Base-by-base conservation (phyloP, 805 yeast species). In the Vanderwaltozyma yarrowii region DNA sequence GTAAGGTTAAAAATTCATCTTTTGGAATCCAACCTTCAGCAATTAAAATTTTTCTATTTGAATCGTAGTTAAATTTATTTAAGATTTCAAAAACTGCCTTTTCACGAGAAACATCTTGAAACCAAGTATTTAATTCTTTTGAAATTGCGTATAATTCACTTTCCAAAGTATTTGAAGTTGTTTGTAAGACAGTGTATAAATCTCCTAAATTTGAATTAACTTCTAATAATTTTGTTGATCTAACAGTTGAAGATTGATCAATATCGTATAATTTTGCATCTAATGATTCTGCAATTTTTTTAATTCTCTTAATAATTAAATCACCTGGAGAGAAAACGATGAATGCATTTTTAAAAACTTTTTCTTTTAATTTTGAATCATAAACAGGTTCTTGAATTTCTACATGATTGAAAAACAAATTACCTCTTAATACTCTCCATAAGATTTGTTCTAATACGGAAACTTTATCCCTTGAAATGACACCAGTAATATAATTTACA, bases 21-120 rank as follows among this genome's bases (percentile, higher is more conserved):
- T 62, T 62, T 26, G 87, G 87, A 27, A 74, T 72, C 94, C 83
- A 80, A 32, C 85, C 86, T 66, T 76, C 85, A 24, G 77, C 83
- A 36, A 74, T 80, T 34, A 75, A 67, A 54, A 78, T 78, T 52
- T 75, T 71, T 56, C 86, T 70, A 31, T 73, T 71, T 38, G 70
- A 62, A 56, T 82, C 92, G 54, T 74, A 79, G 49, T 80, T 78
- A 49, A 83, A 82, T 42, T 66, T 66, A 57, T 80, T 79, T 64
- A 80, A 66, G 3, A 73, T 65, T 41, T 71, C 69, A 53, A 67
- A 79, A 30, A 79, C 76, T 18, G 71, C 58, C 45, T 73, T 71
- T 48, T 80, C 88, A 32, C 76, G 59, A 38, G 70, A 66, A 36
- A 76, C 54, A 14, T 56, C 58, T 41, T 60, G 62, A 69, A 74